Conservation (phyloP, 2,329 filamentous ascomycete genomes). For the Coniochaeta prunicola region DNA sequence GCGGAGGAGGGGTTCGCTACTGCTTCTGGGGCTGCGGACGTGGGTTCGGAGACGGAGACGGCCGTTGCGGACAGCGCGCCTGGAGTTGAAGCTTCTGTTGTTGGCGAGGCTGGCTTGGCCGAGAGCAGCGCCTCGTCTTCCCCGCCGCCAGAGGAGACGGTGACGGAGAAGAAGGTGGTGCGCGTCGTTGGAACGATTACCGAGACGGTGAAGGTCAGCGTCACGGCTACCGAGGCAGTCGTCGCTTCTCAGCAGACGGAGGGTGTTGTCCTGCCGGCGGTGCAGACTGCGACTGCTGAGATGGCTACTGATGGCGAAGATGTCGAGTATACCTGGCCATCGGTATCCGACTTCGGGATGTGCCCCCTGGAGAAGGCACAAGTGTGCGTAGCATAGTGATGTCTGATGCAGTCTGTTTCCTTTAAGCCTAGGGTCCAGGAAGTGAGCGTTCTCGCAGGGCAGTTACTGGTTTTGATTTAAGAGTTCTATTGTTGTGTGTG, state of each 20-base stretch:
- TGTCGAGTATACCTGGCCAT: not conserved
- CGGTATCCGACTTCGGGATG: not conserved
- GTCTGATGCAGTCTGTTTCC: not conserved
- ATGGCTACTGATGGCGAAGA: not conserved
- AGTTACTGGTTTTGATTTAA: not conserved
- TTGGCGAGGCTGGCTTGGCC: slow-evolving; percentile 6
- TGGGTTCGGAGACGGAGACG: not conserved
- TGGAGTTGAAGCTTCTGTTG: not conserved
- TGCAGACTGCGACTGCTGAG: not conserved
- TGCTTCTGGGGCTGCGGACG: not conserved
- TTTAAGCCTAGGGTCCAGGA: not conserved
- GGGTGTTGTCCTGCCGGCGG: not conserved
- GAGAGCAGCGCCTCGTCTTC: not conserved
- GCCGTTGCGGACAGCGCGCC: not conserved
- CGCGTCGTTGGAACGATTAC: slow-evolving; percentile 18
- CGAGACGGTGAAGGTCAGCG: slow-evolving; percentile 17
- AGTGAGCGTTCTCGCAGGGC: not conserved
- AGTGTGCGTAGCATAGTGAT: not conserved
- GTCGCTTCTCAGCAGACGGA: not conserved
- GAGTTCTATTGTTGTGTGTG: not conserved
- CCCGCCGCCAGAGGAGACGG: slow-evolving; percentile 6
- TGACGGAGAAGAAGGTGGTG: slow-evolving; percentile 16
- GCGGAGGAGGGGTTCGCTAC: not conserved
- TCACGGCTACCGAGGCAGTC: slow-evolving; percentile 15
- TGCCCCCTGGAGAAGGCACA: not conserved